Percentiles rank a stretch among this genome's conserved stretches.
Evolutionary conservation across 306 rosid genomes (phyloP).

Genomic region (Dalbergia cultrata): DNA sequence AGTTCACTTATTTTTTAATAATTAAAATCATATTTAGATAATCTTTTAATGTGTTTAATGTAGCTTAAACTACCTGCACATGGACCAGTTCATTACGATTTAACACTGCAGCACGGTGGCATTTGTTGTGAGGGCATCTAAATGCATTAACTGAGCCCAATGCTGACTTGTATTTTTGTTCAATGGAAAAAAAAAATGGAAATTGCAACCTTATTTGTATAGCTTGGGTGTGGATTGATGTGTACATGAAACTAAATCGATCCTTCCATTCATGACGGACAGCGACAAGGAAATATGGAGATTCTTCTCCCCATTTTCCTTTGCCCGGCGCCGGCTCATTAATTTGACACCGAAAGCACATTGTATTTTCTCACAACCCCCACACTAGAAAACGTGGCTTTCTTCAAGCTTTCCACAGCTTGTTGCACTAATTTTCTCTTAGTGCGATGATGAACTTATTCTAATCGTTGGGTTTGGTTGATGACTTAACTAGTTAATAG

Average conservation of each 20-base stretch:
- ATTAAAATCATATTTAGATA: too few relatives aligned
- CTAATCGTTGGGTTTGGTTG: neutral
- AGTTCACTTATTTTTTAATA: too few relatives aligned
- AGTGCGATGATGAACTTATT: neutral
- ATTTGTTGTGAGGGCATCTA: neutral
- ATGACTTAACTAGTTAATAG: neutral
- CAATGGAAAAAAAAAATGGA: neutral
- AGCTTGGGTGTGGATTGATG: conserved; percentile 28
- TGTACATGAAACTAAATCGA: conserved; percentile 33
- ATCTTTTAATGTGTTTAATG: neutral
- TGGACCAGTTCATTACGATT: neutral
- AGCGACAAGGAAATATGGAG: conserved; percentile 12
- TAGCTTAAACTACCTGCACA: neutral
- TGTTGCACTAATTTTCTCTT: neutral
- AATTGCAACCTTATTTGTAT: neutral
- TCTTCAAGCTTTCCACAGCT: neutral
- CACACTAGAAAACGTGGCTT: too few relatives aligned
- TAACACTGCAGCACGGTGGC: neutral
- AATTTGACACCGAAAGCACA: conserved; percentile 27
- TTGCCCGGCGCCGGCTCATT: conserved; percentile 28
- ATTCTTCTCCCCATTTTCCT: conserved; percentile 4
- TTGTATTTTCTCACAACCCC: too few relatives aligned
- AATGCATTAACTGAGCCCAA: neutral
- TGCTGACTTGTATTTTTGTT: neutral
- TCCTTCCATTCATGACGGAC: conserved; percentile 29